Evolutionary conservation across 306 rosid genomes (phyloP).

Genomic region (Inga oerstediana): DNA sequence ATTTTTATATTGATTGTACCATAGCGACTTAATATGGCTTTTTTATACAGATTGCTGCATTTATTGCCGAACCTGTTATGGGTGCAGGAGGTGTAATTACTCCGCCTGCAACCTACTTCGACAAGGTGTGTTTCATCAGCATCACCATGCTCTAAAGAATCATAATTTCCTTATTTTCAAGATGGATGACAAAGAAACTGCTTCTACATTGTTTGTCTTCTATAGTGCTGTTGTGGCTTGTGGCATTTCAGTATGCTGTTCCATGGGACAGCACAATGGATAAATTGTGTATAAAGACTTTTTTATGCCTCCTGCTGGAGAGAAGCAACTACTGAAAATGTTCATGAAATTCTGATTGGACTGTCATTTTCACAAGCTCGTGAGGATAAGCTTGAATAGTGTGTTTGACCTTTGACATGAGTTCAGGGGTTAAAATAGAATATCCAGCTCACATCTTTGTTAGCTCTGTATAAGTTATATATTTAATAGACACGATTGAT

Average conservation of each 20-base stretch:
- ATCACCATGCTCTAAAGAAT: slow-evolving; percentile 22
- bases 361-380: not conserved
- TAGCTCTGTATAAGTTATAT: slow-evolving; percentile 3
- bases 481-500: not conserved
- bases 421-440: not conserved
- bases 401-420: not conserved
- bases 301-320: not conserved
- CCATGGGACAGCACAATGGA: not conserved
- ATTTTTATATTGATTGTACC: slow-evolving; percentile 8
- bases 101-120: slow-evolving; percentile 91
- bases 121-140: slow-evolving; percentile 59
- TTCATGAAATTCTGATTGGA: not conserved
- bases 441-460: not conserved
- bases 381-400: not conserved
- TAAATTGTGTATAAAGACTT: not conserved
- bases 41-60: slow-evolving; percentile 86
- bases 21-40: slow-evolving; percentile 4
- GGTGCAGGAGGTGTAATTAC: slow-evolving; percentile 95
- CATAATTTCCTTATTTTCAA: slow-evolving; percentile 27
- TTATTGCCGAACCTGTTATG: slow-evolving; percentile 96
- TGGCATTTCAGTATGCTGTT: not conserved
- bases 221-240: not conserved
- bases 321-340: not conserved
- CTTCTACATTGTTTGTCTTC: not conserved
- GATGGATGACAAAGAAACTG: not conserved